phyloP scores from a whole-genome alignment of 345 rosid species.

The Leavenworthia alabamica region DNA sequence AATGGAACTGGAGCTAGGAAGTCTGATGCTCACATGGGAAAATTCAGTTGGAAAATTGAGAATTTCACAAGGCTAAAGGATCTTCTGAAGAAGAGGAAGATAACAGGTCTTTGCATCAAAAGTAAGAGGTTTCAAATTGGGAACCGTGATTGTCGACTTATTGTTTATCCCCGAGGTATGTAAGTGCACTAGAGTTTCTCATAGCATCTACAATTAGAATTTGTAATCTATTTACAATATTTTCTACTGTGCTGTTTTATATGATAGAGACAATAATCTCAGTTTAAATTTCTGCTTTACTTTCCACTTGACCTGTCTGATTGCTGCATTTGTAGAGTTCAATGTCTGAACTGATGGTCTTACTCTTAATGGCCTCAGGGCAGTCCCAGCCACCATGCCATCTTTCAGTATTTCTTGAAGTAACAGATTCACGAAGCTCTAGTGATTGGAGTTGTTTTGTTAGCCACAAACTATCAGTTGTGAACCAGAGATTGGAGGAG shows the following conservation, averaged over 20 bases:
- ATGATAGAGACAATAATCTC: not conserved
- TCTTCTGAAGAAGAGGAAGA: conserved; percentile 93
- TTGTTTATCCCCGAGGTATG: conserved; percentile 99
- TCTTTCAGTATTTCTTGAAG: conserved; percentile 99
- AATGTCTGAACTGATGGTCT: conserved; percentile 37
- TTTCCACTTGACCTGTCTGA: conserved; percentile 15
- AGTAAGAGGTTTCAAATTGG: conserved; percentile 99
- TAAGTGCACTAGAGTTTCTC: conserved; percentile 8
- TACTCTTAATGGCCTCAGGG: conserved; percentile 79
- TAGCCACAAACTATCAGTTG: conserved; percentile 93
- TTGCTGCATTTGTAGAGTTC: conserved; percentile 22
- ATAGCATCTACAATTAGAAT: not conserved
- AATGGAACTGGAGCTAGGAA: conserved; percentile 58
- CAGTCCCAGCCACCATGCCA: conserved; percentile 99
- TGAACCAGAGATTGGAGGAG: conserved; percentile 84
- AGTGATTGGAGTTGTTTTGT: conserved; percentile 99
- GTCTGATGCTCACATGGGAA: conserved; percentile 87
- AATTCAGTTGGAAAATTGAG: conserved; percentile 85
- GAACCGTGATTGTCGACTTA: conserved; percentile 93
- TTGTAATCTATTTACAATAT: not conserved
- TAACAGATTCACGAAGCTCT: conserved; percentile 90
- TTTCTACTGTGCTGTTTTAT: conserved; percentile 4
- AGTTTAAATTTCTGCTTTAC: not conserved
- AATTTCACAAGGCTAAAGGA: conserved; percentile 90
- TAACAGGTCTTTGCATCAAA: conserved; percentile 93